phyloP scores from a whole-genome alignment of 805 yeast species.

The Candida fluviatilis region DNA sequence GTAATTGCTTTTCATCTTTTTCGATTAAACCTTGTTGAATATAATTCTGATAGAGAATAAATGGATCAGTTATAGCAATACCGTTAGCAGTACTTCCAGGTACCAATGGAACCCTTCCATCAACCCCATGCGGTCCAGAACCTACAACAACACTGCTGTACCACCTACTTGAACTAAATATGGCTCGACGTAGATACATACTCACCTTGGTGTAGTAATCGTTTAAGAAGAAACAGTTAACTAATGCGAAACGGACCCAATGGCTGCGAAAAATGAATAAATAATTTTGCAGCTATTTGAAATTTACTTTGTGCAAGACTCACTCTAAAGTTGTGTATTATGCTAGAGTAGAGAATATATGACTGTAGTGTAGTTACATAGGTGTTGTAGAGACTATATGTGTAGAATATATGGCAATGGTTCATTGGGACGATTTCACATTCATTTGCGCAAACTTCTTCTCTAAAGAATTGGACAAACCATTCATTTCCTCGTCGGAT shows the following conservation, averaged over 20 bases:
- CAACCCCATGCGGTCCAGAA: constrained; percentile 35
- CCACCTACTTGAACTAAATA: no score
- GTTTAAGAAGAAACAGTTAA: no score
- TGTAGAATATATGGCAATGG: no score
- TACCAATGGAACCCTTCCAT: constrained; percentile 29
- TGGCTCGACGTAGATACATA: no score
- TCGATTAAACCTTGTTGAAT: constrained; percentile 48
- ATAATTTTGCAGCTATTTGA: background rate
- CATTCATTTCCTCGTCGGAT: constrained; percentile 52
- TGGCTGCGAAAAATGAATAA: background rate
- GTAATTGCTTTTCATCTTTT: constrained; percentile 55
- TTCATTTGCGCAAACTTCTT: constrained; percentile 39
- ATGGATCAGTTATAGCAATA: constrained; percentile 59
- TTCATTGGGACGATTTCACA: constrained; percentile 8
- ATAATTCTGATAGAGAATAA: constrained; percentile 49
- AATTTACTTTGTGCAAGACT: no score
- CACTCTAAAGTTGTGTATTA: no score
- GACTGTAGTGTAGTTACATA: no score
- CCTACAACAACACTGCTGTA: background rate
- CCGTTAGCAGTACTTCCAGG: constrained; percentile 4
- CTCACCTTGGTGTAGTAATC: no score
- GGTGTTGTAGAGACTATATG: no score
- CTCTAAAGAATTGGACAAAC: constrained; percentile 36
- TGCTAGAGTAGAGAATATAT: no score
- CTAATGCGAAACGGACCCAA: no score